A percentile compares a stretch with the other conserved stretches of the same genome.
These are phyloP conservation scores for Yarrowia porcina DNA, from an alignment of 805 yeast species.

Conservation along the genomic window DNA sequence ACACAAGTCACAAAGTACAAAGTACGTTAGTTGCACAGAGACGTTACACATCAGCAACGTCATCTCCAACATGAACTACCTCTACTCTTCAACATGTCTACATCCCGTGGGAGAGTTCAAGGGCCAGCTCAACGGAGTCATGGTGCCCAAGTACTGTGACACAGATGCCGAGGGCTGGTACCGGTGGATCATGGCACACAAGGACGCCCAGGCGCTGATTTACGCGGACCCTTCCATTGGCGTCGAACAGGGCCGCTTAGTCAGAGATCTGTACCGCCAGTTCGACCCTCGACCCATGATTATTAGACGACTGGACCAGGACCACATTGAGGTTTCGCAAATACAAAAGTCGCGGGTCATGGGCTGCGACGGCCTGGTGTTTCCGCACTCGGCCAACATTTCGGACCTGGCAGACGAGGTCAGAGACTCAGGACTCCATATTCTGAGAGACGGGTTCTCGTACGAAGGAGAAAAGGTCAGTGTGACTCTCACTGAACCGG, in stretches of 20 bases:
- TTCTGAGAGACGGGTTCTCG: neutral
- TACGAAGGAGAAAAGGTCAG: slow-evolving; percentile 17
- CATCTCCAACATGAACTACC: neutral
- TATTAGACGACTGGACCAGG: neutral
- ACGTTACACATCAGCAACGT: too few species aligned
- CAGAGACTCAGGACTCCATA: slow-evolving; percentile 4
- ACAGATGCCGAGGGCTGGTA: neutral
- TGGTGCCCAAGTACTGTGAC: neutral
- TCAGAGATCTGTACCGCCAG: slow-evolving; percentile 8
- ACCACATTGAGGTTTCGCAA: neutral
- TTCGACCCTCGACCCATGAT: slow-evolving; percentile 12
- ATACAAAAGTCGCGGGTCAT: slow-evolving; percentile 17
- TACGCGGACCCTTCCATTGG: neutral
- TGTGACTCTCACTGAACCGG: neutral
- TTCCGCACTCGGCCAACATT: neutral
- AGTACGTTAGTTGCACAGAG: too few species aligned
- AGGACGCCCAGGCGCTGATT: slow-evolving; percentile 7
- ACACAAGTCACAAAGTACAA: too few species aligned
- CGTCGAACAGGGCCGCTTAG: slow-evolving; percentile 11
- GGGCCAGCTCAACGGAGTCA: slow-evolving; percentile 4
- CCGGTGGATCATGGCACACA: slow-evolving; percentile 13
- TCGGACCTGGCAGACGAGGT: neutral
- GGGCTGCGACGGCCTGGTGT: slow-evolving; percentile 15
- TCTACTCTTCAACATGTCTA: slow-evolving; percentile 10
- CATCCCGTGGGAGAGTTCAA: slow-evolving; percentile 23